phyloP scores from a whole-genome alignment of 2,329 filamentous ascomycete species.

The Cytospora piceae region DNA sequence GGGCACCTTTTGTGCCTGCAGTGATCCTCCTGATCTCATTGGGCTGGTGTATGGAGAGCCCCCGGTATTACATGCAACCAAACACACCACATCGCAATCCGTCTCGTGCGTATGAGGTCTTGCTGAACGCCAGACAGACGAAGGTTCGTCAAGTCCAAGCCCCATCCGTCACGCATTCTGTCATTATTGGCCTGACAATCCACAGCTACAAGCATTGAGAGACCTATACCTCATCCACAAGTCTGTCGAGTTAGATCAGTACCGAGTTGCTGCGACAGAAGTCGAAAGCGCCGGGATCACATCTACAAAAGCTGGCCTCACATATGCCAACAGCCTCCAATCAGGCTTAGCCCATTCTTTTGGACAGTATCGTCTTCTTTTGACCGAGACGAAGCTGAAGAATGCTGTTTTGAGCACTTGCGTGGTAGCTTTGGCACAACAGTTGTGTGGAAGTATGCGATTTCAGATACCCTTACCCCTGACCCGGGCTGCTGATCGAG shows the following conservation, averaged over 20 bases:
- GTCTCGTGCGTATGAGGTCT: conserved; percentile 40
- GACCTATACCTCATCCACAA: conserved; percentile 48
- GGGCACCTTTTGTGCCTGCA: conserved; percentile 42
- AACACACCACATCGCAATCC: conserved; percentile 42
- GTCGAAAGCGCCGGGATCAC: neutral
- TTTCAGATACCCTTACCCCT: neutral
- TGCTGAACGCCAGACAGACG: conserved; percentile 44
- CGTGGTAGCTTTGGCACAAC: conserved; percentile 40
- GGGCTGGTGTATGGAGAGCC: conserved; percentile 46
- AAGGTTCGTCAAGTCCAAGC: conserved; percentile 33
- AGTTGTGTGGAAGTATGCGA: conserved; percentile 42
- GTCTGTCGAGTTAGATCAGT: conserved; percentile 34
- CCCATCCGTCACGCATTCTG: rapidly evolving
- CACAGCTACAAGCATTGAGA: conserved; percentile 45
- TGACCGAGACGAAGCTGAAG: conserved; percentile 34
- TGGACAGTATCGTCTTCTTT: conserved; percentile 35
- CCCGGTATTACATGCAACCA: conserved; percentile 45
- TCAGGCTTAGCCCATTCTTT: conserved; percentile 15
- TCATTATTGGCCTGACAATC: neutral
- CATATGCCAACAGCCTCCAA: conserved; percentile 19
- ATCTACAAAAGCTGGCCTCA: conserved; percentile 17
- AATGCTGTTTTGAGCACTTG: conserved; percentile 41
- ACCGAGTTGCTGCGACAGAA: conserved; percentile 17
- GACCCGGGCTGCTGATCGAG: neutral
- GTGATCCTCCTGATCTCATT: conserved; percentile 41